Evolutionary conservation across 75 land plant genomes (phyloP).

Genomic region (Sequoiadendron giganteum): DNA sequence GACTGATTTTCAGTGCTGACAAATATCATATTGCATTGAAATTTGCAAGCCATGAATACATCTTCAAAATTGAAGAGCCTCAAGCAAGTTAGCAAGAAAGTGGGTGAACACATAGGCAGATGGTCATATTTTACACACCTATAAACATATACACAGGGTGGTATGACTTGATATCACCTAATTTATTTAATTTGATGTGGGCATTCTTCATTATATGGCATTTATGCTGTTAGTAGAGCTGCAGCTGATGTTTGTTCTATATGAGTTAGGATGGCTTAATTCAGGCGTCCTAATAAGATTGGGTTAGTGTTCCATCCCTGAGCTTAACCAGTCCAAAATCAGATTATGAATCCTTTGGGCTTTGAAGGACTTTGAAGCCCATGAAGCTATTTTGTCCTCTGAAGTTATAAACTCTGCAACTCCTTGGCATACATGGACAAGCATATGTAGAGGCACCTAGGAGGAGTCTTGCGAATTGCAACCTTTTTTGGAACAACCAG

Average conservation of each 20-base stretch:
- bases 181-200: background rate
- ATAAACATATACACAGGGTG: background rate
- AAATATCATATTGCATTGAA: too few species aligned
- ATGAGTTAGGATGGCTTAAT: background rate
- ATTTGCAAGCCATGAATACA: too few species aligned
- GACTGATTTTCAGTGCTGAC: too few species aligned
- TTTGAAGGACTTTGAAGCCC: background rate
- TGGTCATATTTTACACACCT: background rate
- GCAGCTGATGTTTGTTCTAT: background rate
- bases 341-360: background rate
- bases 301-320: too few species aligned
- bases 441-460: slow-evolving; percentile 16
- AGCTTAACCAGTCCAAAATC: too few species aligned
- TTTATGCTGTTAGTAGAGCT: background rate
- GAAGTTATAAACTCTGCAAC: background rate
- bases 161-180: background rate
- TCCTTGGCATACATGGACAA: background rate
- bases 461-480: slow-evolving; percentile 60
- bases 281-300: too few species aligned
- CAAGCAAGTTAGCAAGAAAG: too few species aligned
- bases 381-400: background rate
- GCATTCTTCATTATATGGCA: background rate
- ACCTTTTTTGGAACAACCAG: slow-evolving; percentile 89
- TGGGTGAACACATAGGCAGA: background rate
- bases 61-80: too few species aligned